These are phyloP conservation scores for Trypanosoma boissoni DNA, from an alignment of 208 protist species.

Conservation along the genomic window DNA sequence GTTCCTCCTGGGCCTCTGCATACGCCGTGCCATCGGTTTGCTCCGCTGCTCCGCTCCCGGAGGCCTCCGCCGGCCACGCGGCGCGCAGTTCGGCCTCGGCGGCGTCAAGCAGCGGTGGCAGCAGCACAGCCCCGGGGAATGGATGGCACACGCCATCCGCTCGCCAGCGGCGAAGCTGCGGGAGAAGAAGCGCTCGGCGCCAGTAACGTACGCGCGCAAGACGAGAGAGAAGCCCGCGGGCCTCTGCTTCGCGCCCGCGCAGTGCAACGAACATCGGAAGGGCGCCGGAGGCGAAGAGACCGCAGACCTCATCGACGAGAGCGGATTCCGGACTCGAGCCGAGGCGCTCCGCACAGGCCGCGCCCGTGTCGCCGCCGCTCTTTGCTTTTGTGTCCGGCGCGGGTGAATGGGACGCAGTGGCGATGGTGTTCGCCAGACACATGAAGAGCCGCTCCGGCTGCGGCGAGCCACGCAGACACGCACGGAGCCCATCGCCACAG, in stretches of 20 bases:
- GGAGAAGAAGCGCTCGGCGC: conserved; percentile 16
- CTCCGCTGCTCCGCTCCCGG: no score
- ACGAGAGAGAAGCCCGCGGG: conserved; percentile 1
- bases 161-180: conserved; percentile 23
- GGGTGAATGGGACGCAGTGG: no score
- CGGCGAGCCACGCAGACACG: conserved; percentile 9
- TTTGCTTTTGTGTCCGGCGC: not conserved
- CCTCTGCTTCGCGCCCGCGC: conserved; percentile 1
- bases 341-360: no score
- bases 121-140: conserved; percentile 1
- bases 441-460: conserved; percentile 5
- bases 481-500: not conserved
- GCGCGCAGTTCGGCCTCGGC: conserved; percentile 6
- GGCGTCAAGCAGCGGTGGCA: conserved; percentile 14
- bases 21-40: no score
- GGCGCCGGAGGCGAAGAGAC: not conserved
- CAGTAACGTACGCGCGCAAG: conserved; percentile 15
- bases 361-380: not conserved
- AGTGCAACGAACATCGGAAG: not conserved
- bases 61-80: not conserved
- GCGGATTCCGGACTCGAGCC: no score
- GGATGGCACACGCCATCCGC: conserved; percentile 7
- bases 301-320: not conserved
- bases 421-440: conserved; percentile 4
- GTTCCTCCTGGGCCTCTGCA: conserved; percentile 1